Evolutionary conservation across 2,329 filamentous ascomycete species (phyloP).

Genomic region (Emergomyces pasteurianus): DNA sequence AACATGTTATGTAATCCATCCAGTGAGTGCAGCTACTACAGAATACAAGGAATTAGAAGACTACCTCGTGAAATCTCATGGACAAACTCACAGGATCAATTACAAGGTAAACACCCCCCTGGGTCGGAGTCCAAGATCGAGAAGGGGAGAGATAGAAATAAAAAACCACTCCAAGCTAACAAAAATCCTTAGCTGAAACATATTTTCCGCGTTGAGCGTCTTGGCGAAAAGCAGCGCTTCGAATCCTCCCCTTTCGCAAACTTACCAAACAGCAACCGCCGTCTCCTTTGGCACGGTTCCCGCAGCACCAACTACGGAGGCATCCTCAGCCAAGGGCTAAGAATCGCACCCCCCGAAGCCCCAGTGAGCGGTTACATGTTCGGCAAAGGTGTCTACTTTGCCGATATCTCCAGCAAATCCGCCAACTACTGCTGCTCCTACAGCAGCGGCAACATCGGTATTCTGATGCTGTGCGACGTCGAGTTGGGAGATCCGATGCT

Average conservation of each 20-base stretch:
- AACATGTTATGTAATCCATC: background rate
- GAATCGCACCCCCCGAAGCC: constrained; percentile 71
- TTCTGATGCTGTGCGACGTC: constrained; percentile 74
- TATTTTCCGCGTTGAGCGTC: constrained; percentile 72
- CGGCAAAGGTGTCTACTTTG: constrained; percentile 79
- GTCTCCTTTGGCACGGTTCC: constrained; percentile 80
- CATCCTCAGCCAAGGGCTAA: constrained; percentile 74
- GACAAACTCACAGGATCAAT: constrained; percentile 49
- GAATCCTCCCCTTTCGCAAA: constrained; percentile 42
- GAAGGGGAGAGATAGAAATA: constrained; percentile 2
- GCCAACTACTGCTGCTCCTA: constrained; percentile 60
- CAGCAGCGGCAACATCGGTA: constrained; percentile 54
- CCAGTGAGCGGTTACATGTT: constrained; percentile 78
- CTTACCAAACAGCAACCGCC: constrained; percentile 49
- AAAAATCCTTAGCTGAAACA: constrained; percentile 42
- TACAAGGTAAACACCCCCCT: constrained; percentile 18
- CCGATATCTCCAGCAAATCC: constrained; percentile 73
- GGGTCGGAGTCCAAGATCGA: background rate
- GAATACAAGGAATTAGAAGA: constrained; percentile 55
- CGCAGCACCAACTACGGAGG: constrained; percentile 75
- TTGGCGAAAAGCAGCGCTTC: constrained; percentile 61
- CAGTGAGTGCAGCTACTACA: constrained; percentile 41
- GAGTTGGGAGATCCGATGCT: constrained; percentile 67
- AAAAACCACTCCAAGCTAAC: constrained; percentile 8
- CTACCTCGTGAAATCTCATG: constrained; percentile 57